Percentiles rank a stretch among this genome's conserved stretches.
phyloP scores from a whole-genome alignment of 768 basidiomycete genomes.

The Hortiboletus flavorubellus region DNA sequence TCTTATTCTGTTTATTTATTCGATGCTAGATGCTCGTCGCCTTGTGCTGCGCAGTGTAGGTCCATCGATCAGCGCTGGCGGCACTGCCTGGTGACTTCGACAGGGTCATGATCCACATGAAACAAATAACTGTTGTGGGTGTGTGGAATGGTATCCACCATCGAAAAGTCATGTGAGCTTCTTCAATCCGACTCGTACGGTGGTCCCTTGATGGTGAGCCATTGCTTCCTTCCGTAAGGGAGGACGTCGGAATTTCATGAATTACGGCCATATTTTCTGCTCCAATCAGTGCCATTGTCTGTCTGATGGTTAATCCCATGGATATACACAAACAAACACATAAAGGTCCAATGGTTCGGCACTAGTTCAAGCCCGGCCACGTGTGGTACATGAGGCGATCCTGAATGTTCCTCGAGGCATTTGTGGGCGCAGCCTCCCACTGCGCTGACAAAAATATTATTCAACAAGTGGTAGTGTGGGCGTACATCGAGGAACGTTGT shows the following conservation, averaged over 20 bases:
- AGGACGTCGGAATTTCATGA: not conserved
- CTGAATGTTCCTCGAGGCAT: slow-evolving; percentile 12
- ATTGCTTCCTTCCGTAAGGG: slow-evolving; percentile 13
- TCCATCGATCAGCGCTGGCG: not conserved
- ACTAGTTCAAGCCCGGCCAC: not conserved
- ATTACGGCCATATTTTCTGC: not conserved
- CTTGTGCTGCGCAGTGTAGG: not conserved
- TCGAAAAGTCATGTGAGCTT: not conserved
- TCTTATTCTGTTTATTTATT: not conserved
- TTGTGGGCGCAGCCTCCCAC: slow-evolving; percentile 3
- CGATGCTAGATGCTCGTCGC: no score
- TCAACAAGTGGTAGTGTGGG: slow-evolving; percentile 5
- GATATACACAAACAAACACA: not conserved
- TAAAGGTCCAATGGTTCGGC: not conserved
- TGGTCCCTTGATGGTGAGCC: not conserved
- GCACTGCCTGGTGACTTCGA: not conserved
- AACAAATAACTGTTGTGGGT: not conserved
- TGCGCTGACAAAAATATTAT: not conserved
- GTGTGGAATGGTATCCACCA: not conserved
- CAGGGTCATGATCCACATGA: not conserved
- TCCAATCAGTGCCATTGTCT: slow-evolving; percentile 2
- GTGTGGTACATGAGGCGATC: slow-evolving; percentile 22
- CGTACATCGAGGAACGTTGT: not conserved
- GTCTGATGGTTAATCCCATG: not conserved
- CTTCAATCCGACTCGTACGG: not conserved